These are phyloP conservation scores for Fusarium sacchari DNA, from an alignment of 2,329 filamentous ascomycete genomes.

Conservation along the genomic window DNA sequence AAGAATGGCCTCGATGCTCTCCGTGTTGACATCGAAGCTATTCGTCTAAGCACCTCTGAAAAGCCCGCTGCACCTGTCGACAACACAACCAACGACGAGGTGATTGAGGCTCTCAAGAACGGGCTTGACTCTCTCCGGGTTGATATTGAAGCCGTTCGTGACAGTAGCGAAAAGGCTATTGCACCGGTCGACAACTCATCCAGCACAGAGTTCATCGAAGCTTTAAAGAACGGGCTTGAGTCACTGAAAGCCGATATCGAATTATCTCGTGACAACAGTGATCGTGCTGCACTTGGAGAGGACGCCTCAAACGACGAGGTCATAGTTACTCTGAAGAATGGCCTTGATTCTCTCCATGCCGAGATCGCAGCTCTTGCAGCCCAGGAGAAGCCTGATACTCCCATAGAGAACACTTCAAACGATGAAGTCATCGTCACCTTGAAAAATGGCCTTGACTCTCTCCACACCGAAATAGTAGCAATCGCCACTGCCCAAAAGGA, in stretches of 20 bases:
- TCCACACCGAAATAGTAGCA: slow-evolving; percentile 78
- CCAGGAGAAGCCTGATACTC: slow-evolving; percentile 56
- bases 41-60: slow-evolving; percentile 69
- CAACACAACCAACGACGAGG: slow-evolving; percentile 32
- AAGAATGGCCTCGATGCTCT: slow-evolving; percentile 38
- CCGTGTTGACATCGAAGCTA: slow-evolving; percentile 37
- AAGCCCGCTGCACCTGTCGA: slow-evolving; percentile 35
- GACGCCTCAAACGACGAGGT: slow-evolving; percentile 84
- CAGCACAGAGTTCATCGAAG: slow-evolving; percentile 32
- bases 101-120: slow-evolving; percentile 34
- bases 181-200: slow-evolving; percentile 26
- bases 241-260: slow-evolving; percentile 36
- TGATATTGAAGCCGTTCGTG: slow-evolving; percentile 59
- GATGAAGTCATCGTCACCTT: slow-evolving; percentile 88
- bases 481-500: slow-evolving; percentile 70
- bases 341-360: slow-evolving; percentile 74
- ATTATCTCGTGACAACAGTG: slow-evolving; percentile 71
- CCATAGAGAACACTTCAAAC: slow-evolving; percentile 50
- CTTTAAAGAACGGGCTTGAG: slow-evolving; percentile 36
- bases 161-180: slow-evolving; percentile 62
- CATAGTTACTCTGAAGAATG: slow-evolving; percentile 82
- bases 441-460: slow-evolving; percentile 76
- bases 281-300: slow-evolving; percentile 63
- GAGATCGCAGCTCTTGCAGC: slow-evolving; percentile 73
- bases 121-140: slow-evolving; percentile 31